Evolutionary conservation across 192 early-diverging fungal species (phyloP).

Genomic region (Thoreauomyces humboldtii): DNA sequence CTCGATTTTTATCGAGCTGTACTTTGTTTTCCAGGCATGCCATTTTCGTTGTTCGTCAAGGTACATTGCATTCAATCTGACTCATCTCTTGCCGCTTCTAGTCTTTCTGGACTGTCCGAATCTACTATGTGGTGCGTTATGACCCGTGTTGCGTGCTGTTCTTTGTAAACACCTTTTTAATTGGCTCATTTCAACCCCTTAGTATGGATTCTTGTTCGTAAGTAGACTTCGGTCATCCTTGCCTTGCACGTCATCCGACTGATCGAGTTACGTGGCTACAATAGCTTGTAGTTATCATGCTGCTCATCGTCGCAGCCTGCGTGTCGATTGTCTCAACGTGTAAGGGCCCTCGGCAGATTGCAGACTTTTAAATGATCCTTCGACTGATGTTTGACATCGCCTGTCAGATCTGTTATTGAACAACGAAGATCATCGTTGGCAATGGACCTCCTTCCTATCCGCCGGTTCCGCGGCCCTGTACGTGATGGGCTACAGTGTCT

Average conservation of each 20-base stretch:
- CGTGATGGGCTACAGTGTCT: conserved; percentile 82
- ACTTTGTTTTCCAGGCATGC: conserved; percentile 74
- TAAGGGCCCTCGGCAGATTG: conserved; percentile 17
- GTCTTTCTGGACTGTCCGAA: conserved; percentile 85
- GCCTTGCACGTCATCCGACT: conserved; percentile 6
- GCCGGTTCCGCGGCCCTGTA: conserved; percentile 83
- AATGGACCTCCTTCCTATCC: conserved; percentile 86
- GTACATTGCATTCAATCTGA: not conserved
- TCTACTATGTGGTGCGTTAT: conserved; percentile 73
- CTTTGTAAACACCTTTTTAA: not conserved
- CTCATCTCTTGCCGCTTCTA: conserved; percentile 37
- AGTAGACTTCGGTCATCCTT: not conserved
- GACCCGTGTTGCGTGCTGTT: not conserved
- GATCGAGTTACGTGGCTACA: not conserved
- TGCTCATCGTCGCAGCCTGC: conserved; percentile 80
- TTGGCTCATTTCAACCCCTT: not conserved
- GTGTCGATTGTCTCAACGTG: conserved; percentile 84
- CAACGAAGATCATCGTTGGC: conserved; percentile 84
- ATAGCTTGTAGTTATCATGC: conserved; percentile 75
- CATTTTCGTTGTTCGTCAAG: not conserved
- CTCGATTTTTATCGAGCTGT: conserved; percentile 93
- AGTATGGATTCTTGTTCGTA: conserved; percentile 71
- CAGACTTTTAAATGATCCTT: no score
- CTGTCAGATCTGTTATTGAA: conserved; percentile 78
- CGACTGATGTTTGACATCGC: not conserved